Evolutionary conservation across 2,329 filamentous ascomycete species (phyloP).

Genomic region (Nigrospora oryzae): DNA sequence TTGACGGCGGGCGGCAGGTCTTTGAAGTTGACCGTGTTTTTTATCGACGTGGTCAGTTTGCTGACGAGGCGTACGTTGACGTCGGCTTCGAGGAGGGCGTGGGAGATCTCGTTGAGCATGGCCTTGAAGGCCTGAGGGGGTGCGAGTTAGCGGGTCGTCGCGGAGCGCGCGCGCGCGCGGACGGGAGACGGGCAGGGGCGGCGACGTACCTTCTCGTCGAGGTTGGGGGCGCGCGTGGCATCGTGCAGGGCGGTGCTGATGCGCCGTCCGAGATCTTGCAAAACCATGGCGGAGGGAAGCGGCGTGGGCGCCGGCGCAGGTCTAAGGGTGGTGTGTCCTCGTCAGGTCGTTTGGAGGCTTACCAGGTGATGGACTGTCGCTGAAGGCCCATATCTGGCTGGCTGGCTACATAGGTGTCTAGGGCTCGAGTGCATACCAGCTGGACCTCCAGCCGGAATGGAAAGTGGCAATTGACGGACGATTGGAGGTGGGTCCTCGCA

Average conservation of each 20-base stretch:
- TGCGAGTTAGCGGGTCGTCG: slow-evolving; percentile 23
- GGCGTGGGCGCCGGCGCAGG: not conserved
- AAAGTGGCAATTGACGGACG: too few relatives aligned
- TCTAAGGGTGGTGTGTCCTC: not conserved
- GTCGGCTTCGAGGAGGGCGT: slow-evolving; percentile 90
- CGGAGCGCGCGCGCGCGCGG: slow-evolving; percentile 2
- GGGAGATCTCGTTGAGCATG: slow-evolving; percentile 98
- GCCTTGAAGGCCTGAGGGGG: slow-evolving; percentile 72
- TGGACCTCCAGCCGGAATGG: too few relatives aligned
- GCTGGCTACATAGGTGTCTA: too few relatives aligned
- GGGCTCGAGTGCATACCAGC: too few relatives aligned
- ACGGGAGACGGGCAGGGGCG: slow-evolving; percentile 1
- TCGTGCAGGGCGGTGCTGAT: slow-evolving; percentile 96
- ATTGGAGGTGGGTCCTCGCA: too few relatives aligned
- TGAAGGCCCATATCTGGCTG: too few relatives aligned
- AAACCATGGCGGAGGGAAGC: slow-evolving; percentile 62
- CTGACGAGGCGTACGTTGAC: slow-evolving; percentile 94
- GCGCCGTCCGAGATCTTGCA: slow-evolving; percentile 96
- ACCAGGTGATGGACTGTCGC: too few relatives aligned
- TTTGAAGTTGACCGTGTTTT: slow-evolving; percentile 85
- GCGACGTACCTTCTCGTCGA: slow-evolving; percentile 79
- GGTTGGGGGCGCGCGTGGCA: slow-evolving; percentile 81
- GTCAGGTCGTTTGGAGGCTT: not conserved
- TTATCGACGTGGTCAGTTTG: slow-evolving; percentile 87
- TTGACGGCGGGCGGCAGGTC: slow-evolving; percentile 86